Evolutionary conservation across 495 filamentous ascomycete genomes (phyloP), one percentile per base, ranked within the genome.

Genomic region (Friedmanniomyces endolithicus): DNA sequence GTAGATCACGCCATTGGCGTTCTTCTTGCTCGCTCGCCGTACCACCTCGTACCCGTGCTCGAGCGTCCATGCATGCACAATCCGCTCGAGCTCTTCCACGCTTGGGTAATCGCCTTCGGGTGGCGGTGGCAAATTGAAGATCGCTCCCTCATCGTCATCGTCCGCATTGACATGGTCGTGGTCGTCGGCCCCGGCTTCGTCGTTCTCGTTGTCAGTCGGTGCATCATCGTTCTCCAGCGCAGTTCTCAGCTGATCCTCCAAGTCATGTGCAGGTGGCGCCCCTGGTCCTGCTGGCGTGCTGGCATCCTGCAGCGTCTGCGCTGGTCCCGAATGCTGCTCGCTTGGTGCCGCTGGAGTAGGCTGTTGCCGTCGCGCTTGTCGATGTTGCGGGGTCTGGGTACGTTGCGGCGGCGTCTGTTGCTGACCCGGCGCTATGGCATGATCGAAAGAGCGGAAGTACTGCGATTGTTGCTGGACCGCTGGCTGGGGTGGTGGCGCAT

Each of bases 31-130:
- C 7, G 58, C 58, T 17, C 58, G 53, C 16, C 58, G 53, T 0
- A 61, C 58, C 20, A 61, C 22, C 50, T 61, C 58, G 50, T 57
- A 61, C 25, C 58, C 58, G 29, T 61, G 58, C 43, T 56, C 58
- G 1, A 52, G 35, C 16, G 53, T 40, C 58, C 58, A 61, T 14
- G 47, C 53, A 37, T 61, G 58, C 2, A 61, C 47, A 3, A 19
- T 19, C 23, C 52, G 48, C 33, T 61, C 53, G 6, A 61, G 50
- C 37, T 56, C 58, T 20, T 52, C 43, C 31, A 47, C 48, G 53
- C 25, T 45, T 6, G 58, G 53, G 25, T 57, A 61, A 20, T 45
- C 53, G 41, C 46, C 43, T 44, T 61, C 53, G 31, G 58, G 58
- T 24, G 58, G 58, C 19, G 58, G 53, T 7, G 58, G 58, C 16